Evolutionary conservation across 1,284 basidiomycete genomes (phyloP).

Genomic region (Cutaneotrichosporon dermatis): DNA sequence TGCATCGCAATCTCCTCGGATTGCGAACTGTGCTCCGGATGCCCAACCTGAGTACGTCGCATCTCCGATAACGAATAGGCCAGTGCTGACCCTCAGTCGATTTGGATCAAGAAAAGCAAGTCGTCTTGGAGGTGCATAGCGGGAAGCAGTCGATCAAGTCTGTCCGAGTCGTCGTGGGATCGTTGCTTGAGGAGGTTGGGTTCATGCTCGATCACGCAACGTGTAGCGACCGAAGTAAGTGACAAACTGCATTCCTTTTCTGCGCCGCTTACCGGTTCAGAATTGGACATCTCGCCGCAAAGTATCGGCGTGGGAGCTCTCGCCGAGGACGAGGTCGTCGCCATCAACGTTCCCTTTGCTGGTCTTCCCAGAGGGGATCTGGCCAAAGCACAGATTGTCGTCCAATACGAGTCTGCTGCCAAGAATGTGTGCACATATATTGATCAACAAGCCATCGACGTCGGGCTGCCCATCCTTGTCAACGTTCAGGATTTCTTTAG

Average conservation of each 20-base stretch:
- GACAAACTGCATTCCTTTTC: too few species aligned
- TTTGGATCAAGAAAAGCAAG: slow-evolving; percentile 32
- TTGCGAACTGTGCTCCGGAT: slow-evolving; percentile 27
- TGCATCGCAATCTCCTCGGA: slow-evolving; percentile 26
- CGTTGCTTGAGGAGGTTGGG: slow-evolving; percentile 23
- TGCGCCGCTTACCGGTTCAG: not conserved
- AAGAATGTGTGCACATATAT: slow-evolving; percentile 18
- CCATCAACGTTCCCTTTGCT: slow-evolving; percentile 29
- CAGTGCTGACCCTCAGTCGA: slow-evolving; percentile 25
- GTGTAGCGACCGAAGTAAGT: slow-evolving; percentile 8
- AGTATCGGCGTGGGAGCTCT: slow-evolving; percentile 24
- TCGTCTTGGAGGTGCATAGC: slow-evolving; percentile 31
- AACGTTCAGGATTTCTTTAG: slow-evolving; percentile 52
- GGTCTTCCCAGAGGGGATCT: slow-evolving; percentile 32
- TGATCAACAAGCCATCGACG: slow-evolving; percentile 34
- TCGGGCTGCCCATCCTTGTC: slow-evolving; percentile 47
- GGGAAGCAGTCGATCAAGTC: slow-evolving; percentile 20
- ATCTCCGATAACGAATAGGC: too few species aligned
- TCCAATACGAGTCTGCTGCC: slow-evolving; percentile 22
- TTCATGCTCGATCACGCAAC: slow-evolving; percentile 22
- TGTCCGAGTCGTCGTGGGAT: slow-evolving; percentile 19
- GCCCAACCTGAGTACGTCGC: slow-evolving; percentile 34
- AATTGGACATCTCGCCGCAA: slow-evolving; percentile 5
- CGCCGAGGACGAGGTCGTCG: slow-evolving; percentile 6
- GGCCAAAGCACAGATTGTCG: slow-evolving; percentile 27